Conservation (phyloP, 129 eudicot species). For the Apium graveolens region DNA sequence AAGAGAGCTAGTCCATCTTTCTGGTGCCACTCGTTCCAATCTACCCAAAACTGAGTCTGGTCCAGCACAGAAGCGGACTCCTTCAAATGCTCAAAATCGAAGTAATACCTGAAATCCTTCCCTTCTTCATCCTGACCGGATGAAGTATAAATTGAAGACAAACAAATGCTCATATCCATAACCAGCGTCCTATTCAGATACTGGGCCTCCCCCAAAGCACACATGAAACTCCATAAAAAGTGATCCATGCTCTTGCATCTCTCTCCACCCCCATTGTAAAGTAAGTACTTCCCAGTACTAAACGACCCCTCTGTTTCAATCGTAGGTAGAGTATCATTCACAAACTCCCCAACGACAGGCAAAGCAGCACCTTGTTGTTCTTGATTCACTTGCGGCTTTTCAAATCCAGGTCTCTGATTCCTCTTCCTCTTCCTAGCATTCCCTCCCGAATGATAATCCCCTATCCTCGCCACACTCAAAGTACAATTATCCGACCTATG, state of each 20-base stretch:
- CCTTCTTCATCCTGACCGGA: constrained; percentile 84
- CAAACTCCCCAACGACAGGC: constrained; percentile 62
- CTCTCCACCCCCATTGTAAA: constrained; percentile 78
- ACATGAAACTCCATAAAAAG: constrained; percentile 89
- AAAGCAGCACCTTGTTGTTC: constrained; percentile 19
- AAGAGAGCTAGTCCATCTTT: constrained; percentile 50
- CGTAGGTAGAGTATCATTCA: constrained; percentile 62
- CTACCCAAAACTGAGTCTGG: constrained; percentile 67
- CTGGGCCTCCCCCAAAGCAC: constrained; percentile 89
- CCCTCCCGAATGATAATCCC: constrained; percentile 84
- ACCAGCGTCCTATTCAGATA: constrained; percentile 77
- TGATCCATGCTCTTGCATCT: constrained; percentile 91
- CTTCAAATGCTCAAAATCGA: constrained; percentile 81
- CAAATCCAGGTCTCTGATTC: constrained; percentile 49
- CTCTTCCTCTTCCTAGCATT: constrained; percentile 76
- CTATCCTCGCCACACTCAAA: constrained; percentile 54
- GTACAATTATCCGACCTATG: constrained; percentile 55
- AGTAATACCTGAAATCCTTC: constrained; percentile 80
- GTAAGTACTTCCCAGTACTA: constrained; percentile 57
- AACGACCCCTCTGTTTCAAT: constrained; percentile 69
- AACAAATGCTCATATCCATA: constrained; percentile 72
- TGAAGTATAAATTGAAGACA: constrained; percentile 69
- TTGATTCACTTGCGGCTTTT: constrained; percentile 34
- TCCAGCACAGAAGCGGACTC: constrained; percentile 68
- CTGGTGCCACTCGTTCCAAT: constrained; percentile 68